phyloP scores from a whole-genome alignment of 257 asterid genomes.

The Penstemon davidsonii region DNA sequence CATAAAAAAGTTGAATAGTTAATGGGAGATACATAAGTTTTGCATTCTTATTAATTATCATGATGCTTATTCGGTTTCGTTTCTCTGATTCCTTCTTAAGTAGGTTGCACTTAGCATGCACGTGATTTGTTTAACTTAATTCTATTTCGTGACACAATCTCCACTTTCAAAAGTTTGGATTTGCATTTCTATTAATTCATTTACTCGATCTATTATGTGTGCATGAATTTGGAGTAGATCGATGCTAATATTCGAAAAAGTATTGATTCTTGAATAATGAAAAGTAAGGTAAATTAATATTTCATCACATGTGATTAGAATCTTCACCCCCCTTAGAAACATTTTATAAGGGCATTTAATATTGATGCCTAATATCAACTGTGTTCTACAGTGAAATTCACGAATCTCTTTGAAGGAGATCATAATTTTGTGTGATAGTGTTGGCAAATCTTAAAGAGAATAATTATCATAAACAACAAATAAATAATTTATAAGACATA shows the following conservation, averaged over 20 bases:
- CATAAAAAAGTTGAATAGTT: slow-evolving; percentile 1
- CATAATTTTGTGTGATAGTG: too few relatives aligned
- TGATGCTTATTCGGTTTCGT: slow-evolving; percentile 37
- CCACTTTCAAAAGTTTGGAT: slow-evolving; percentile 34
- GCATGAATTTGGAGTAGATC: background rate
- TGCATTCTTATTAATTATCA: background rate
- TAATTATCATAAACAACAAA: too few relatives aligned
- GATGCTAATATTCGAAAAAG: background rate
- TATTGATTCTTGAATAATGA: slow-evolving; percentile 25
- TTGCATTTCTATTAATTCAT: slow-evolving; percentile 23
- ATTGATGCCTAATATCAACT: background rate
- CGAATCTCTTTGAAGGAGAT: too few relatives aligned
- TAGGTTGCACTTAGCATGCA: slow-evolving; percentile 32
- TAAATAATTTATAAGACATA: too few relatives aligned
- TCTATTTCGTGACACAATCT: slow-evolving; percentile 24
- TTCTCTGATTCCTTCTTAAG: slow-evolving; percentile 31
- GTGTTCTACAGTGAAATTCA: too few relatives aligned
- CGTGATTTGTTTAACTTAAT: slow-evolving; percentile 23
- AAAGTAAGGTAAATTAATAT: background rate
- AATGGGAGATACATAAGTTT: slow-evolving; percentile 21
- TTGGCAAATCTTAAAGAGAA: too few relatives aligned
- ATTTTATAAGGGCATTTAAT: slow-evolving; percentile 3
- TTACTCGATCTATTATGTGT: slow-evolving; percentile 4
- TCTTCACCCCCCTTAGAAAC: background rate
- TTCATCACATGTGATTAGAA: slow-evolving; percentile 25